Base-by-base conservation (phyloP, 441 rosid genomes). In the Erysimum cheiri region DNA sequence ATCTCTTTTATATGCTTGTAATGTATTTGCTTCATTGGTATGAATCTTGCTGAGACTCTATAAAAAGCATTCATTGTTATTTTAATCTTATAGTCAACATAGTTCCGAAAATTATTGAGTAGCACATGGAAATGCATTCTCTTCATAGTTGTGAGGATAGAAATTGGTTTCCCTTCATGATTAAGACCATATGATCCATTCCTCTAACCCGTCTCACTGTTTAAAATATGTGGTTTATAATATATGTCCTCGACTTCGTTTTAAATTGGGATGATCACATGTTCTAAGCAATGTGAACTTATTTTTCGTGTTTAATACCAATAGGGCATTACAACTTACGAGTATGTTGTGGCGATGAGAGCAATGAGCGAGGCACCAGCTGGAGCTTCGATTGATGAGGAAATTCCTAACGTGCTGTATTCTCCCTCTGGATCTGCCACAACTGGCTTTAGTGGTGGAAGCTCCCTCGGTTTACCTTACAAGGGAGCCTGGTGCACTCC, bases 401-500 rank as follows among this genome's bases (percentile, higher is more conserved):
- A 88, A 44, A 49, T 85, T 71, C 89, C 78, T 19, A 83, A 88
- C 58, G 35, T 85, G 43, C 60, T 86, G n/a, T 85, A 85, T 71
- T 88, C 94, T 57, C 94, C 94, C 43, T 77, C 90, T 7, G 91
- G 91, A 60, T 88, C 94, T 64, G 84, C 91, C 26, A 85, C 94
- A 4, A 88, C 94, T 3, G 94, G 90, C 52, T 43, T 85, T 63
- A 88, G 94, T 64, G 91, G 90, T 66, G 90, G 88, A 71, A 88
- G 94, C 77, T 88, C 91, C 69, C 80, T 86, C 6, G 87, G 94
- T 26, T 67, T 88, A 72, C 84, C 86, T 31, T 84, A 85, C 77
- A 86, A 85, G 63, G 94, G 88, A 48, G 89, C 84, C 54, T 88
- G 91, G 94, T 88, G 94, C 70, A 88, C 94, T 52, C 94, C 94